Base-by-base conservation (phyloP, 2,329 filamentous ascomycete genomes). In the Paraconiothyrium brasiliense region DNA sequence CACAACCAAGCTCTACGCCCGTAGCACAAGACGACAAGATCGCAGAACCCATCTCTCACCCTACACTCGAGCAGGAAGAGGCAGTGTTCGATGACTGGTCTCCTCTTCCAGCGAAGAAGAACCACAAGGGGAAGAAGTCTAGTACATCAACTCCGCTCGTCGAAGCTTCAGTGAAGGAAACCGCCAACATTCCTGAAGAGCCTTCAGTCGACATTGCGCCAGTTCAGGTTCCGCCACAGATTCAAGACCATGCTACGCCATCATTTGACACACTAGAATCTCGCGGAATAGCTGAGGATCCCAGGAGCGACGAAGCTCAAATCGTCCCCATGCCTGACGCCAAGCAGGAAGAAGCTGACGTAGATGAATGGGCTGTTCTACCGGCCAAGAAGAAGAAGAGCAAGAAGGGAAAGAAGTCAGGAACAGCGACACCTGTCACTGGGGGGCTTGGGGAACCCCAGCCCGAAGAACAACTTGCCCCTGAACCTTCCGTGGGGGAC, bases 51-150 rank as follows among this genome's bases (percentile, higher is more conserved):
- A 57, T 47, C 13, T 30, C 34, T 22, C 27, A 27, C 14, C 20
- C 27, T 46, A 7, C 7, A 14, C 0, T 13, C 24, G 41, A 52
- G 20, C 16, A 35, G 13, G 51, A 59, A 44, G 27, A 47, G 10
- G n/a, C 54, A 13, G 39, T 51, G 6, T 43, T 65, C 24, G 64
- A 55, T 6, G 55, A 52, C 9, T 41, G 51, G 57, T 58, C 35
- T 32, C 58, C 13, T 11, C 62, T 32, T 63, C 64, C 3, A 68
- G 69, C 59, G 10, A 72, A 67, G 65, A 75, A 76, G 59, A 73
- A 76, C 5, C 75, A 73, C 67, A 74, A 73, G 50, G 61, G 73
- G n/a, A 57, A 56, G 46, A 41, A 50, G 37, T 59, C 57, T 10
- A 58, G 43, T 20, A 55, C 48, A 46, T 46, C 51, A 13, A 61